These are phyloP conservation scores for Coniochaeta sp. DNA, from an alignment of 2,329 filamentous ascomycete genomes.

Conservation along the genomic window DNA sequence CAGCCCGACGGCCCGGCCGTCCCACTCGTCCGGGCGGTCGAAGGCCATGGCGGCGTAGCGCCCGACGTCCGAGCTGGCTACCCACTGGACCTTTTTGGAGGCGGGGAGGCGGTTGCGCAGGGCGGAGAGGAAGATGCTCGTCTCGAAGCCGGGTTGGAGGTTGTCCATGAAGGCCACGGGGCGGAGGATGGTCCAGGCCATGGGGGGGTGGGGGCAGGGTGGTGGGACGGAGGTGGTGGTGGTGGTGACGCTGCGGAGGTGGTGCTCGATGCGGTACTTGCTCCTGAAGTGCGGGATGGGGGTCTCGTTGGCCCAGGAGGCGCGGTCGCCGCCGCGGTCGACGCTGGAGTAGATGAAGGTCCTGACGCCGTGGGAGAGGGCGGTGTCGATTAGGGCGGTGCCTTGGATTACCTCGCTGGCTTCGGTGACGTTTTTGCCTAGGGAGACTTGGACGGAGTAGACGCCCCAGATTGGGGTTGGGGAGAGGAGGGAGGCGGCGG, in stretches of 20 bases:
- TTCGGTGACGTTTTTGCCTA: conserved; percentile 24
- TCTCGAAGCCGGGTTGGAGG: conserved; percentile 23
- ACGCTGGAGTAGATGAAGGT: conserved; percentile 59
- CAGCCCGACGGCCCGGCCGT: conserved; percentile 27
- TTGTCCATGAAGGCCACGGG: conserved; percentile 58
- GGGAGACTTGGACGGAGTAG: conserved; percentile 42
- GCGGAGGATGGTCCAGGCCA: conserved; percentile 55
- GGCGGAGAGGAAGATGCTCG: conserved; percentile 26
- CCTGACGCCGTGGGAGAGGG: conserved; percentile 43
- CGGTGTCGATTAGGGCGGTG: conserved; percentile 48
- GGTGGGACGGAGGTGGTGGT: too few species aligned
- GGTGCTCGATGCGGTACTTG: conserved; percentile 55
- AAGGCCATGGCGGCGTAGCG: conserved; percentile 36
- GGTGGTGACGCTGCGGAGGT: conserved; percentile 53
- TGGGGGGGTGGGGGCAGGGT: conserved; percentile 20
- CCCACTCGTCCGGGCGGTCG: conserved; percentile 25
- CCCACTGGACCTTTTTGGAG: conserved; percentile 28
- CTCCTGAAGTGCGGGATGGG: conserved; percentile 53
- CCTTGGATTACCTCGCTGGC: conserved; percentile 40
- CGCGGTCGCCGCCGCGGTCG: conserved; percentile 49
- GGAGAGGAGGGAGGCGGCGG: conserved; percentile 1
- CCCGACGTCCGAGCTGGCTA: conserved; percentile 35
- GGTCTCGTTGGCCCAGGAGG: conserved; percentile 43
- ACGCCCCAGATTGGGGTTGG: conserved; percentile 44
- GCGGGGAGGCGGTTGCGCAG: conserved; percentile 20